phyloP scores from a whole-genome alignment of 2,329 filamentous ascomycete genomes.

The Verticillium longisporum region DNA sequence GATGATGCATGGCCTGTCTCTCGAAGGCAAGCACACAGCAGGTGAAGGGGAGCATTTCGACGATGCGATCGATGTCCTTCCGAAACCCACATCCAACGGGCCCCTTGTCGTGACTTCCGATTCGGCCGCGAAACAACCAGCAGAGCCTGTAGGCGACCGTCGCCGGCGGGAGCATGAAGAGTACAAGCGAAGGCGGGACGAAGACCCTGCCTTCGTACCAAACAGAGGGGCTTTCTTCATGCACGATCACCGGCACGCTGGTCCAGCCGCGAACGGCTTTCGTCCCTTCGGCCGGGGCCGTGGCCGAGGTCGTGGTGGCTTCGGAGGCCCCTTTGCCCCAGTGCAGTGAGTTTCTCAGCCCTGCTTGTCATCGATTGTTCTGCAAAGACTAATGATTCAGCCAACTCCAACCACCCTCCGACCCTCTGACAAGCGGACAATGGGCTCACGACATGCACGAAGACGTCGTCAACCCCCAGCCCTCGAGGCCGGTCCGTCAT shows the following conservation, averaged over 20 bases:
- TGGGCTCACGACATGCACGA: slow-evolving; percentile 98
- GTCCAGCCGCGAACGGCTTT: slow-evolving; percentile 72
- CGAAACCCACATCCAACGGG: slow-evolving; percentile 24
- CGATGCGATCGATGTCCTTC: slow-evolving; percentile 32
- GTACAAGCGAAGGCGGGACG: slow-evolving; percentile 79
- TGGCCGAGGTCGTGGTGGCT: slow-evolving; percentile 43
- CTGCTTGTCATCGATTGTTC: not conserved
- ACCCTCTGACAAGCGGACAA: slow-evolving; percentile 62
- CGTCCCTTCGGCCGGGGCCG: slow-evolving; percentile 62
- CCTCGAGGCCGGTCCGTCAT: slow-evolving; percentile 33
- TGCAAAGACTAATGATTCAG: slow-evolving; percentile 14
- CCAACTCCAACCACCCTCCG: slow-evolving; percentile 39
- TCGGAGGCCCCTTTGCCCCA: slow-evolving; percentile 51
- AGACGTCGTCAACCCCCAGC: slow-evolving; percentile 41
- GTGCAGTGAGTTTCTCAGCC: slow-evolving; percentile 48
- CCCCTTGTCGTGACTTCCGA: slow-evolving; percentile 50
- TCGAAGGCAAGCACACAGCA: slow-evolving; percentile 33
- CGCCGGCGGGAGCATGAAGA: slow-evolving; percentile 84
- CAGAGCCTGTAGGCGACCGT: slow-evolving; percentile 58
- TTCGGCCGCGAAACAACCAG: slow-evolving; percentile 35
- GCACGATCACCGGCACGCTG: slow-evolving; percentile 82
- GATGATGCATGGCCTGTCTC: slow-evolving; percentile 49
- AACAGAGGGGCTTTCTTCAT: slow-evolving; percentile 95
- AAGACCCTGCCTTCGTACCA: slow-evolving; percentile 88
- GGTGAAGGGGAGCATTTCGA: slow-evolving; percentile 41